Conservation (phyloP, 192 early-diverging fungal genomes). For the Podila clonocystis region DNA sequence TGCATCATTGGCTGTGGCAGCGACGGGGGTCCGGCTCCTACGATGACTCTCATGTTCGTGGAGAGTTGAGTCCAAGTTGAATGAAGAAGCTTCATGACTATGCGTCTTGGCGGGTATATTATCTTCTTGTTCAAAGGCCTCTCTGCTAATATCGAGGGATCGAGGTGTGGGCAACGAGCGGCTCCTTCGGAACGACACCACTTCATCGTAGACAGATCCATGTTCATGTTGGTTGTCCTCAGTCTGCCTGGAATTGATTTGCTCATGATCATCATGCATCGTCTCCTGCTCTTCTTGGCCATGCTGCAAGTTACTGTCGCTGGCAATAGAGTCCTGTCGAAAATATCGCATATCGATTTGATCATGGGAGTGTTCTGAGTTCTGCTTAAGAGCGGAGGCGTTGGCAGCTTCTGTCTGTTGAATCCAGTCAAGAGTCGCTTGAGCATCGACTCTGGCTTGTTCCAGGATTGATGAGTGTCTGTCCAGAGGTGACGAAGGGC, state of each 20-base stretch:
- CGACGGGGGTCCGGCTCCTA: slow-evolving; percentile 6
- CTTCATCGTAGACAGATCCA: background rate
- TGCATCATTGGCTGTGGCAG: slow-evolving; percentile 2
- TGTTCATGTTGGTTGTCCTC: background rate
- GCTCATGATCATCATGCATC: background rate
- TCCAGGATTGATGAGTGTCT: background rate
- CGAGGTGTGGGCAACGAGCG: background rate
- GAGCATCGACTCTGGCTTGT: background rate
- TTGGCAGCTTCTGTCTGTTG: slow-evolving; percentile 16
- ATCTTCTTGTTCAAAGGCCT: background rate
- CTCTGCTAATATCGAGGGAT: background rate
- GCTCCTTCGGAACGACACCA: background rate
- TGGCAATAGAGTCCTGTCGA: background rate
- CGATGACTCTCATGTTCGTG: background rate
- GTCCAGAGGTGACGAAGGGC: background rate
- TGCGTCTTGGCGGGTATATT: background rate
- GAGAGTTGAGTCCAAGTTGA: background rate
- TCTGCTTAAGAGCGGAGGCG: background rate
- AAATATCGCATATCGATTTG: background rate
- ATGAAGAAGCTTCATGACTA: background rate
- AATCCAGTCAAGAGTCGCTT: slow-evolving; percentile 19
- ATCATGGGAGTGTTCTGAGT: background rate
- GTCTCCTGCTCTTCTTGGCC: background rate
- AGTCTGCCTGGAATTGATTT: background rate
- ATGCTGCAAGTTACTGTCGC: background rate